These are phyloP conservation scores for Wickerhamiella bombiphila DNA, from an alignment of 805 yeast species.

Conservation along the genomic window DNA sequence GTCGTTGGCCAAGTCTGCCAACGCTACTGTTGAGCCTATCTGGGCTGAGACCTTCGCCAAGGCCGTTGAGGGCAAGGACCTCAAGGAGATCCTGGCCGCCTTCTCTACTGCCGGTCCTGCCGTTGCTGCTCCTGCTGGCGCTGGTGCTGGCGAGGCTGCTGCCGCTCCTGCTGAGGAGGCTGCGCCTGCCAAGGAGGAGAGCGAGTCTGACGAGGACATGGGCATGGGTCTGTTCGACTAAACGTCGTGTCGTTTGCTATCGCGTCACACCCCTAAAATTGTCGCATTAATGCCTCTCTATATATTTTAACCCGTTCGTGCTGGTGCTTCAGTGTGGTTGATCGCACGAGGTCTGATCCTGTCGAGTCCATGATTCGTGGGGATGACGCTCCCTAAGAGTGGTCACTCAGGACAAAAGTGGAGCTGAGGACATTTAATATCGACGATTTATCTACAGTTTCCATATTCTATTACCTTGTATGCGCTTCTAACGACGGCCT, in stretches of 20 bases:
- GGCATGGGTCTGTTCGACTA: slow-evolving; percentile 99
- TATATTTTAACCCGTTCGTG: slow-evolving; percentile 6
- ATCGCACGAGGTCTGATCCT: too few species aligned
- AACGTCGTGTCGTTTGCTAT: slow-evolving; percentile 19
- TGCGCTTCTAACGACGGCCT: too few species aligned
- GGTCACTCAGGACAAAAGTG: too few species aligned
- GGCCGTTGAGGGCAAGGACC: slow-evolving; percentile 72
- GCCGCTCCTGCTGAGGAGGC: slow-evolving; percentile 60
- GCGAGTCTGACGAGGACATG: slow-evolving; percentile 56
- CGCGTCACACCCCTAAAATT: too few species aligned
- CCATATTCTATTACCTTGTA: too few species aligned
- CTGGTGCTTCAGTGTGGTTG: too few species aligned
- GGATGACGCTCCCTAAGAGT: too few species aligned
- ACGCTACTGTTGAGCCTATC: slow-evolving; percentile 40
- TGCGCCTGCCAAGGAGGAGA: slow-evolving; percentile 58
- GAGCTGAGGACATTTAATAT: too few species aligned
- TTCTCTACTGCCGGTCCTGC: slow-evolving; percentile 67
- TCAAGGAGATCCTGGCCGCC: slow-evolving; percentile 59
- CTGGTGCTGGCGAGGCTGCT: slow-evolving; percentile 45
- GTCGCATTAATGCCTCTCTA: neutral
- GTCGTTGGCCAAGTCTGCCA: slow-evolving; percentile 59
- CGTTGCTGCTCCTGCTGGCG: slow-evolving; percentile 94
- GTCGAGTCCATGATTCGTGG: too few species aligned
- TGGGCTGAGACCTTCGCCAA: slow-evolving; percentile 78
- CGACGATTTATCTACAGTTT: too few species aligned